Conservation (phyloP, 768 basidiomycete genomes). For the Panaeolus papilionaceus region DNA sequence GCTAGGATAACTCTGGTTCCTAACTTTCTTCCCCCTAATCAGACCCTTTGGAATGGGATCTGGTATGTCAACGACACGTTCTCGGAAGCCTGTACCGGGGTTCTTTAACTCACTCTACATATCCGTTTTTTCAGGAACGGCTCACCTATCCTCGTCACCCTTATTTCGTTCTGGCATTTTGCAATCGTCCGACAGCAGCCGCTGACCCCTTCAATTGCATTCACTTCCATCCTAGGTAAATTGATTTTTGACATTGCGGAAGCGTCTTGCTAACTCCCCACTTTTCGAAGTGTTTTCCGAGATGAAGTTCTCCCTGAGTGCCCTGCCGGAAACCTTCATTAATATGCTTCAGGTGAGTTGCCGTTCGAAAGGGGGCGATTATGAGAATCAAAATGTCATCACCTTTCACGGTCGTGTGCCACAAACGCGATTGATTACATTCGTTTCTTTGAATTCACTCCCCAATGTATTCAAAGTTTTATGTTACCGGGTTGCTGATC, state of each 20-base stretch:
- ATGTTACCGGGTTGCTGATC: background rate
- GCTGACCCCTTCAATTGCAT: conserved; percentile 86
- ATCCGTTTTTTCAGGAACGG: conserved; percentile 63
- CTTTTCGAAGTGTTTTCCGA: conserved; percentile 76
- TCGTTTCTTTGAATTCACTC: background rate
- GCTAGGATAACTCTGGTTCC: background rate
- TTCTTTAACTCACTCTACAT: conserved; percentile 58
- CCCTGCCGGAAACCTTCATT: conserved; percentile 90
- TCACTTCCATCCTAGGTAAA: conserved; percentile 57
- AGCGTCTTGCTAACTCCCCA: background rate
- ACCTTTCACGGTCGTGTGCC: background rate
- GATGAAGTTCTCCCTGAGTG: conserved; percentile 87
- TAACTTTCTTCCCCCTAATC: conserved; percentile 1
- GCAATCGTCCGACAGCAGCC: conserved; percentile 71
- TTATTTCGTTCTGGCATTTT: conserved; percentile 74
- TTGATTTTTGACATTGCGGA: conserved; percentile 1
- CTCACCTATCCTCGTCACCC: conserved; percentile 64
- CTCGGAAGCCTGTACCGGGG: conserved; percentile 55
- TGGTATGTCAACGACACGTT: conserved; percentile 35
- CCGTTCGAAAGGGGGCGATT: background rate
- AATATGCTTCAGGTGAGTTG: conserved; percentile 77
- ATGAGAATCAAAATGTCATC: background rate
- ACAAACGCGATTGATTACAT: background rate
- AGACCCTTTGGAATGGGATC: conserved; percentile 55
- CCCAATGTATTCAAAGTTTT: conserved; percentile 3